phyloP scores from a whole-genome alignment of 768 basidiomycete genomes.

The Tricholoma terreum region DNA sequence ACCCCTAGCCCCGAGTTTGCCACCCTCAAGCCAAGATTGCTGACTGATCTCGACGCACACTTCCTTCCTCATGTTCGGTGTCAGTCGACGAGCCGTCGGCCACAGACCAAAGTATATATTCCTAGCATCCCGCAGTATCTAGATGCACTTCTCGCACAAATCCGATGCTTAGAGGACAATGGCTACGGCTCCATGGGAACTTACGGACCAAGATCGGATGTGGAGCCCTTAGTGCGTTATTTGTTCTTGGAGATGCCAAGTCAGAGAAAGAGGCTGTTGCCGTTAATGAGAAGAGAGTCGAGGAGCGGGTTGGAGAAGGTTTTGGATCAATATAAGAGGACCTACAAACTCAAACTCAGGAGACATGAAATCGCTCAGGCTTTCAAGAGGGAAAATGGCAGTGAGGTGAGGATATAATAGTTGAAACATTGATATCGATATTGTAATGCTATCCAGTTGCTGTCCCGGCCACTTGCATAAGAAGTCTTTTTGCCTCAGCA shows the following conservation, averaged over 20 bases:
- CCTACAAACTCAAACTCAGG: background rate
- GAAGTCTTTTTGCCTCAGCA: background rate
- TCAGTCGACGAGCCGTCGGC: constrained; percentile 12
- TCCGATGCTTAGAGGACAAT: constrained; percentile 11
- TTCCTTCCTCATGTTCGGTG: constrained; percentile 12
- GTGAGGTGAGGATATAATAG: background rate
- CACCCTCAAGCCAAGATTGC: constrained; percentile 9
- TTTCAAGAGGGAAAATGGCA: background rate
- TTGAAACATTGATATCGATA: background rate
- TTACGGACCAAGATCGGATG: constrained; percentile 6
- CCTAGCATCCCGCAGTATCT: constrained; percentile 1
- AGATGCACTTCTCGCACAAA: constrained; percentile 12
- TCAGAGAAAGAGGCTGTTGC: constrained; percentile 4
- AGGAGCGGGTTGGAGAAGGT: constrained; percentile 13
- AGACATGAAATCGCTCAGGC: background rate
- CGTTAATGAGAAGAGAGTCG: background rate
- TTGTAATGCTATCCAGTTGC: background rate
- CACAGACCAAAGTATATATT: constrained; percentile 1
- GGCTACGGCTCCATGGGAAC: constrained; percentile 2
- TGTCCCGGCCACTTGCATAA: background rate
- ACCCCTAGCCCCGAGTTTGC: constrained; percentile 12
- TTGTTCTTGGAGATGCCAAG: constrained; percentile 9
- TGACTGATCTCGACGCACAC: constrained; percentile 9
- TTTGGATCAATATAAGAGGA: too few species aligned
- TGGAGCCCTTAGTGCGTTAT: background rate